Evolutionary conservation across 345 rosid species (phyloP), one percentile per base, ranked within the genome.

Genomic region (Luvunga scandens): DNA sequence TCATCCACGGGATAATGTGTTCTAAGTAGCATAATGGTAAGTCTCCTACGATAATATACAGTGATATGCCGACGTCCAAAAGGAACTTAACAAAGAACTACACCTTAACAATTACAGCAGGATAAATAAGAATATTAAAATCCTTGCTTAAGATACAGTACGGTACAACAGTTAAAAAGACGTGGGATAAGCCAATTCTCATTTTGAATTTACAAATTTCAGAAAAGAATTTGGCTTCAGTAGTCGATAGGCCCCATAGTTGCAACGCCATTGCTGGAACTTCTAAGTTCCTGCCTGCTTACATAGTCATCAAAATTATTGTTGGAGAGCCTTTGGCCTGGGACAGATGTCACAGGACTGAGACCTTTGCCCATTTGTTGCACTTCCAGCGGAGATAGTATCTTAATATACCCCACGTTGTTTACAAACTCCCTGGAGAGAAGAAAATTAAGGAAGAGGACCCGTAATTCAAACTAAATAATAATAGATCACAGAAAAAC

Each of bases 341-440:
- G 78, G 71, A 63, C 61, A 14, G 82, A 73, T 66, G 66, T 73
- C 56, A 81, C 69, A 5, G 81, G 75, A 31, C 77, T 33, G 31
- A 82, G 72, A 59, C 87, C 85, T 75, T 73, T 80, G 66, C 87
- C 85, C 89, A 86, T 63, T 71, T 81, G 81, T 56, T 77, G 85
- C 77, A 86, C 89, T 63, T 86, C 89, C 10, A 77, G 79, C 3
- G 87, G 89, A 7, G 89, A 84, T 53, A 84, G 82, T 25, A 86
- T 84, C 81, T 84, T 86, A 78, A 86, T 86, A 27, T 70, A 86
- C 87, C 87, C 84, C 19, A 86, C 89, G 56, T 75, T 84, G 75
- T 86, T 86, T 45, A 86, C 87, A 53, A 86, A 86, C 45, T 84
- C 87, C 85, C 89, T 86, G 75, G 14, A 48, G 56, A 72, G 42